phyloP scores from a whole-genome alignment of 148 eudicot genomes.

The Amaranthus palmeri region DNA sequence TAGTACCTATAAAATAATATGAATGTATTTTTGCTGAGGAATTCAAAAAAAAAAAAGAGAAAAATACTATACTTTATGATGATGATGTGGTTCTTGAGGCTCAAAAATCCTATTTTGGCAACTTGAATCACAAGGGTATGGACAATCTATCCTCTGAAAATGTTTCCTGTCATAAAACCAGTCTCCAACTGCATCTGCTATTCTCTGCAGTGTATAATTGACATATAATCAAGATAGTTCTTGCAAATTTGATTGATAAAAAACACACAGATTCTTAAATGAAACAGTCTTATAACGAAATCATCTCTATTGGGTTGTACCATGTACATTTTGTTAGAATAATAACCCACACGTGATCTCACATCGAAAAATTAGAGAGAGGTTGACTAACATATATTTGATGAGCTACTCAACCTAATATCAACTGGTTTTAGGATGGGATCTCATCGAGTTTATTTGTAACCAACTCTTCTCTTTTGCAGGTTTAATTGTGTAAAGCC shows the following conservation, averaged over 20 bases:
- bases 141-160: slow-evolving; percentile 76
- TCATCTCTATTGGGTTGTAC: no score
- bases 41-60: neutral
- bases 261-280: no score
- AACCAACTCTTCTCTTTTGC: no score
- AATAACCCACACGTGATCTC: no score
- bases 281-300: no score
- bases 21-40: neutral
- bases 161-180: slow-evolving; percentile 71
- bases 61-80: slow-evolving; percentile 16
- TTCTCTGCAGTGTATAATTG: slow-evolving; percentile 44
- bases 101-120: slow-evolving; percentile 68
- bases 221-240: neutral
- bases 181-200: slow-evolving; percentile 80
- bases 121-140: slow-evolving; percentile 82
- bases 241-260: neutral
- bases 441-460: no score
- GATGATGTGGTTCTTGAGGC: slow-evolving; percentile 36
- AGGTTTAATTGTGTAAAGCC: no score
- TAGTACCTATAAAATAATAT: neutral
- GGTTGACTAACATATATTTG: no score
- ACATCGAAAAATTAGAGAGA: no score
- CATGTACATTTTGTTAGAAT: no score
- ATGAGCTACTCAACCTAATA: no score
- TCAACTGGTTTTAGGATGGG: no score